Base-by-base conservation (phyloP, 306 rosid species). In the Trichosanthes truncata region DNA sequence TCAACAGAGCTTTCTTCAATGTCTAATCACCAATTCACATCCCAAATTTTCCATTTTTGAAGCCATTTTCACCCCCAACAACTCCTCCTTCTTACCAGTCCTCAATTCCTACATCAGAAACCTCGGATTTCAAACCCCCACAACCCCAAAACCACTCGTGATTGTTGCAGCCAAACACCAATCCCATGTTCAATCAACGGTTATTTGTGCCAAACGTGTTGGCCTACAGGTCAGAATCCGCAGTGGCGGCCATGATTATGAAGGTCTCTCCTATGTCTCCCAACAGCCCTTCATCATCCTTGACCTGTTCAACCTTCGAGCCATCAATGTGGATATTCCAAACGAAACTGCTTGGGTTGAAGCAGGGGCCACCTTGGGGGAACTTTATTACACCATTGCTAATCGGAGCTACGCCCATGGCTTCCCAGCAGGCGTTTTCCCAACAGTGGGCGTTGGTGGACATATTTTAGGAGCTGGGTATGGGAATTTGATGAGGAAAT, bases 181-280 rank as follows among this genome's bases (percentile, higher is more conserved):
- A 35, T 74, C 83, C 55, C 83, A 80, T 3, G 83, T 87, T 20
- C 86, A 80, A 78, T 10, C 74, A 9, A 59, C 87, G 2, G 55
- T 84, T 3, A 4, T 78, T 12, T 84, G 86, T 12, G 57, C 84
- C 33, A 55, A 77, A 69, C 26, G 45, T 1, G 76, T 57, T 1
- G 77, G 46, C n/a, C 9, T 87, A 18, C 31, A 78, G 35, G 74
- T 84, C 9, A 74, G 81, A 68, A 87, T 80, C 72, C 84, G 87
- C 53, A 87, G 90, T 36, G 84, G 84, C 0, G 87, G 87, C 40
- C 89, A 84, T 20, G 89, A 86, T 31, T 86, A 57, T 3, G 87
- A 86, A 56, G 80, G 85, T 12, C 40, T 86, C 13, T 82, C 89
- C 0, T 87, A 69, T 0, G 76, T 78, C 26, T 80, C 84, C 1